Evolutionary conservation across 2,329 filamentous ascomycete species (phyloP).

Genomic region (Metarhizium guizhouense): DNA sequence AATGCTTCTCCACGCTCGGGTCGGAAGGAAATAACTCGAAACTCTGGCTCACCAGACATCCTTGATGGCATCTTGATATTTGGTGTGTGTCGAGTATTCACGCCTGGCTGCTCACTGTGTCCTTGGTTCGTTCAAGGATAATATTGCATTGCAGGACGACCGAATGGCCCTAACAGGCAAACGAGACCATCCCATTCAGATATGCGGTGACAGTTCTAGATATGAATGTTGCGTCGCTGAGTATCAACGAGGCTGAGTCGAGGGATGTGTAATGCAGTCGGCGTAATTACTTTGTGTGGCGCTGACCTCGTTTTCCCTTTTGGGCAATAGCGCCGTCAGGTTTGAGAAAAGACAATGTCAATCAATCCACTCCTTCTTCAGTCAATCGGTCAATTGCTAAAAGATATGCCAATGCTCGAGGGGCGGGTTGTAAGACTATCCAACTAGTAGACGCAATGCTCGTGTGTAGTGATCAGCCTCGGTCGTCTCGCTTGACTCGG

Average conservation of each 20-base stretch:
- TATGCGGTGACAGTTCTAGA: neutral
- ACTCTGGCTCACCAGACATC: neutral
- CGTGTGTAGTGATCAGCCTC: too few species aligned
- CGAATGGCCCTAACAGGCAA: neutral
- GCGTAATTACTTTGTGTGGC: neutral
- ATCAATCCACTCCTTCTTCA: too few species aligned
- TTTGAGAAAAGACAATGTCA: neutral
- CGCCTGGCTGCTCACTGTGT: neutral
- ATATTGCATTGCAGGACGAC: neutral
- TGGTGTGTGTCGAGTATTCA: neutral
- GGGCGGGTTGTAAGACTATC: too few species aligned
- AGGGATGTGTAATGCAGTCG: neutral
- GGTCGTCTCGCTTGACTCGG: too few species aligned
- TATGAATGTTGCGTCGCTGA: neutral
- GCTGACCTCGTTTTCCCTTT: slow-evolving; percentile 12
- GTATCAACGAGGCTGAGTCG: too few species aligned
- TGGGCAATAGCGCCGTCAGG: slow-evolving; percentile 2
- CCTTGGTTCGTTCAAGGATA: neutral
- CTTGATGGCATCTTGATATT: neutral
- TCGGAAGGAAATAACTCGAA: slow-evolving; percentile 1
- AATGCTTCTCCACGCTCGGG: neutral
- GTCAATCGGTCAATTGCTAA: too few species aligned
- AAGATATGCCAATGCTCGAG: too few species aligned
- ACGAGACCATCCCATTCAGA: neutral
- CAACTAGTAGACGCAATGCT: too few species aligned